These are phyloP conservation scores for Diaporthe eres DNA, from an alignment of 2,329 filamentous ascomycete species.

Conservation along the genomic window DNA sequence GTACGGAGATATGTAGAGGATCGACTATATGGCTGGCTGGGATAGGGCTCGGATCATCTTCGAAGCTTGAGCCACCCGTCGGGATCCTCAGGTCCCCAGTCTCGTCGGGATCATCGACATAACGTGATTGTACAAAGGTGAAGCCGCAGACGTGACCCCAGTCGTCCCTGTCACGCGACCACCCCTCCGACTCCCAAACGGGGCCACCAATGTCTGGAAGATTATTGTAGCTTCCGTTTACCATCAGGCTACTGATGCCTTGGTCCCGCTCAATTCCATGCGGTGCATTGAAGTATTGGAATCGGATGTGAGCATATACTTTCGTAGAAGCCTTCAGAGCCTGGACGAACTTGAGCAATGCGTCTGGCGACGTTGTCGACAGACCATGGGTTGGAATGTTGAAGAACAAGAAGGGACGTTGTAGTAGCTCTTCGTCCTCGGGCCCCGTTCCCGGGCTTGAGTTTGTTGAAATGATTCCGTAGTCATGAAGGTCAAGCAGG, in stretches of 20 bases:
- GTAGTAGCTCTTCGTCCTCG: not conserved
- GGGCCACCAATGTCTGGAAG: not conserved
- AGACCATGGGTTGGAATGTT: not conserved
- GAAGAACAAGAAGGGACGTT: not conserved
- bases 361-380: rapidly evolving
- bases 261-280: not conserved
- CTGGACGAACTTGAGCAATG: not conserved
- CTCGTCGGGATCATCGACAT: not conserved
- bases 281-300: not conserved
- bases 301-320: not conserved
- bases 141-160: not conserved
- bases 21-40: not conserved
- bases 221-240: rapidly evolving
- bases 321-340: rapidly evolving
- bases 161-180: not conserved
- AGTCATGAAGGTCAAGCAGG: not conserved
- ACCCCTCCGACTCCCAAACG: not conserved
- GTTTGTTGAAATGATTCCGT: not conserved
- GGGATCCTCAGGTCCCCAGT: not conserved
- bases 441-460: not conserved
- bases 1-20: not conserved
- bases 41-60: not conserved
- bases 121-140: not conserved
- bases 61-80: not conserved
- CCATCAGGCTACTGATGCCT: not conserved